Percentiles rank a stretch among this genome's conserved stretches.
Evolutionary conservation across 164 flowering plant genomes (phyloP).

Genomic region (Magnolia kwangsiensis): DNA sequence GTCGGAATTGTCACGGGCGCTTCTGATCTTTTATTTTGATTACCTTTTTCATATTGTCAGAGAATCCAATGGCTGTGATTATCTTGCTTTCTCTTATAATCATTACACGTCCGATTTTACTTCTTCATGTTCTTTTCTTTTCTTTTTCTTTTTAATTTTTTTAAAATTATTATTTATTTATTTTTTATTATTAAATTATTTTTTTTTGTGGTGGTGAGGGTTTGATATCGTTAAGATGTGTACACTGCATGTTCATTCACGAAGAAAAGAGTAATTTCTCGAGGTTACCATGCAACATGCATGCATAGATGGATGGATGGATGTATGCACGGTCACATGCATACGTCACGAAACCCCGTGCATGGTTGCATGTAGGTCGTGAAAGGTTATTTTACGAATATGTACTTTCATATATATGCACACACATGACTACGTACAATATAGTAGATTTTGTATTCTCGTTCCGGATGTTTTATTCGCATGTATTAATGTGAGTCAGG

Average conservation of each 20-base stretch:
- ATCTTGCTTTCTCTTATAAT: neutral
- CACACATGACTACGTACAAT: neutral
- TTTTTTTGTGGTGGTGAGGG: neutral
- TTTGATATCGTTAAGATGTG: neutral
- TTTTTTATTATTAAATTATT: too few species aligned
- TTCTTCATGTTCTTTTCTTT: neutral
- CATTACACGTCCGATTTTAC: neutral
- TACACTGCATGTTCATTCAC: slow-evolving; percentile 4
- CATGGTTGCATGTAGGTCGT: neutral
- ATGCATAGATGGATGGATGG: neutral
- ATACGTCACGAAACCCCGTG: neutral
- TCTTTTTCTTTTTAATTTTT: neutral
- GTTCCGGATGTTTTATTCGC: neutral
- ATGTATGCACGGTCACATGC: slow-evolving; percentile 1
- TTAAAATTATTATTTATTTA: too few species aligned
- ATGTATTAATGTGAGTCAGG: neutral
- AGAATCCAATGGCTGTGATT: neutral
- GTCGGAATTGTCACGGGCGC: slow-evolving; percentile 3
- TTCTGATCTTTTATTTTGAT: neutral
- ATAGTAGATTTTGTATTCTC: neutral
- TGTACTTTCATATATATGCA: neutral
- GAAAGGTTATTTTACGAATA: neutral
- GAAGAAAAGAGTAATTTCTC: slow-evolving; percentile 7
- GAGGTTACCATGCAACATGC: neutral
- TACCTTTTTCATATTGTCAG: neutral